These are phyloP conservation scores for Sedum album DNA, from an alignment of 164 flowering plant genomes.

Conservation along the genomic window DNA sequence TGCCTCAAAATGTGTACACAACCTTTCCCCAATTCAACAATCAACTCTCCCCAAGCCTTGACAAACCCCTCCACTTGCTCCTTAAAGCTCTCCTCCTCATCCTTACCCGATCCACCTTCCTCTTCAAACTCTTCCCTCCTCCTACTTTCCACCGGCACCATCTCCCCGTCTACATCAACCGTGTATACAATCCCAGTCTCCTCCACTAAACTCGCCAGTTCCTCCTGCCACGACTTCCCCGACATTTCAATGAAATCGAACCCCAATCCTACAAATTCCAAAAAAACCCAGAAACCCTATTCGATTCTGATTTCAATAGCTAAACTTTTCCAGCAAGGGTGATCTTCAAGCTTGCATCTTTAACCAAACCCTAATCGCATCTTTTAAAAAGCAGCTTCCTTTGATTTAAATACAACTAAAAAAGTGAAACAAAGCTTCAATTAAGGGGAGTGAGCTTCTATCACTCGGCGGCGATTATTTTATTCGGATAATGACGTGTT, in stretches of 20 bases:
- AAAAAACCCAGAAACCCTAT: not conserved
- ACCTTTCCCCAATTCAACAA: constrained; percentile 65
- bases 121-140: not conserved
- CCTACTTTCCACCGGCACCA: not conserved
- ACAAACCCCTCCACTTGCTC: constrained; percentile 41
- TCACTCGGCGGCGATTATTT: not conserved
- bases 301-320: not conserved
- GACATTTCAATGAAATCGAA: not conserved
- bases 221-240: constrained; percentile 12
- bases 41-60: constrained; percentile 67
- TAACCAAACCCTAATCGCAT: not conserved
- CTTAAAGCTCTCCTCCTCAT: constrained; percentile 8
- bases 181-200: constrained; percentile 7
- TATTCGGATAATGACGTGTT: constrained; percentile 1
- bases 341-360: constrained; percentile 17
- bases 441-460: not conserved
- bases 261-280: too few relatives aligned
- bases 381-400: not conserved
- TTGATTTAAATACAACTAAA: not conserved
- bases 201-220: constrained; percentile 10
- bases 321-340: constrained; percentile 17
- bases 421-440: not conserved
- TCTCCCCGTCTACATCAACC: not conserved
- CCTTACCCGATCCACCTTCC: not conserved
- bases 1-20: constrained; percentile 64